These are phyloP conservation scores for Pythium pyrilobum DNA, from an alignment of 352 stramenopile species.

Conservation along the genomic window DNA sequence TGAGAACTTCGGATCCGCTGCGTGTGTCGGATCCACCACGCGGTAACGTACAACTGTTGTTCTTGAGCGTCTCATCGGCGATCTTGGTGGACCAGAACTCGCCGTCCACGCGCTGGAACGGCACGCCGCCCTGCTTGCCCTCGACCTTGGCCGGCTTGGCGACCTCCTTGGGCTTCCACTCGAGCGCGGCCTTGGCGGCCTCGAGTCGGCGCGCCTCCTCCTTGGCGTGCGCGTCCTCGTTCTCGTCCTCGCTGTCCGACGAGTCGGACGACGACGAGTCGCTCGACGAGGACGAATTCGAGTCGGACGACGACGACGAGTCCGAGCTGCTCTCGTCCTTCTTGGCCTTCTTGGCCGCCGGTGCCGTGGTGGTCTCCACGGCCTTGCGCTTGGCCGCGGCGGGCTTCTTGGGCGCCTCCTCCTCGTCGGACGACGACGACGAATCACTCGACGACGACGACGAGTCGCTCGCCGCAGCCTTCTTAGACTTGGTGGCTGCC, in stretches of 20 bases:
- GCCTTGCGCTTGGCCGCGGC: slow-evolving; percentile 22
- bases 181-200: slow-evolving; percentile 84
- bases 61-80: slow-evolving; percentile 88
- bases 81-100: slow-evolving; percentile 93
- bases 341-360: slow-evolving; percentile 18
- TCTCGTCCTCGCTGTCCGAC: slow-evolving; percentile 28
- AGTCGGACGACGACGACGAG: slow-evolving; percentile 33
- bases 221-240: slow-evolving; percentile 67
- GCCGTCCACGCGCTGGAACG: slow-evolving; percentile 98
- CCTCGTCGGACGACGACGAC: slow-evolving; percentile 16
- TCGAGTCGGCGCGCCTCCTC: slow-evolving; percentile 62
- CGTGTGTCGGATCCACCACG: no score
- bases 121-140: slow-evolving; percentile 83
- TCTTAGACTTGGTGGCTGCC: slow-evolving; percentile 12
- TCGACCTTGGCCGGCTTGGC: slow-evolving; percentile 47
- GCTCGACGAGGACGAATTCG: slow-evolving; percentile 31
- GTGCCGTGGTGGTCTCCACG: background rate
- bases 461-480: slow-evolving; percentile 26
- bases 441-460: slow-evolving; percentile 23
- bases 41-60: slow-evolving; percentile 96
- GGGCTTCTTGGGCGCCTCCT: slow-evolving; percentile 14
- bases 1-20: no score
- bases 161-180: slow-evolving; percentile 91
- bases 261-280: slow-evolving; percentile 49
- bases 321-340: slow-evolving; percentile 31